Evolutionary conservation across 2,329 filamentous ascomycete species (phyloP).

Genomic region (Raffaelea albimanens): DNA sequence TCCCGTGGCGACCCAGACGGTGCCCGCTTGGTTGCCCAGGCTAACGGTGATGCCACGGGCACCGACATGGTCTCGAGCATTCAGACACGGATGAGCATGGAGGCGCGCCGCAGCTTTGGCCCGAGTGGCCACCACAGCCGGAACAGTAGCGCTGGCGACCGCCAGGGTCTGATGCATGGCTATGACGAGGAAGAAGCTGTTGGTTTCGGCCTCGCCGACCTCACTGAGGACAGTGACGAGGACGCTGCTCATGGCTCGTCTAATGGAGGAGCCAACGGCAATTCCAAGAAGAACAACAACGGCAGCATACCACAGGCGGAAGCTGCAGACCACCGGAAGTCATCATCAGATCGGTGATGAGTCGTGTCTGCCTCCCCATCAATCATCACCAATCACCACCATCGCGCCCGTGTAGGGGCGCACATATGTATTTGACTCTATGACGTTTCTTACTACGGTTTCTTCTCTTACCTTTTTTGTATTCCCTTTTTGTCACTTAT

Average conservation of each 20-base stretch:
- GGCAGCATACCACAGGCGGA: neutral
- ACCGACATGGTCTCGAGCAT: slow-evolving; percentile 86
- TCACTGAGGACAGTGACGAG: slow-evolving; percentile 69
- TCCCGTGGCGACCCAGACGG: slow-evolving; percentile 86
- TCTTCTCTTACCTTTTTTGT: neutral
- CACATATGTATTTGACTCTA: no score
- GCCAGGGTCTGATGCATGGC: slow-evolving; percentile 74
- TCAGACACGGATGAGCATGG: slow-evolving; percentile 89
- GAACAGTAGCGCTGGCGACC: slow-evolving; percentile 57
- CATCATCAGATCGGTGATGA: neutral
- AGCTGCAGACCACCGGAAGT: neutral
- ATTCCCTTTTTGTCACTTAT: neutral
- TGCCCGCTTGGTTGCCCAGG: slow-evolving; percentile 49
- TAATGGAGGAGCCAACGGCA: slow-evolving; percentile 21
- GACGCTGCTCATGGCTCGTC: slow-evolving; percentile 36
- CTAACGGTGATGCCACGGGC: slow-evolving; percentile 67
- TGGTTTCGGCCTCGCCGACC: slow-evolving; percentile 67
- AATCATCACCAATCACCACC: no score
- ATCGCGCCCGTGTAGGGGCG: no score
- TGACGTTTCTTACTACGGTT: neutral
- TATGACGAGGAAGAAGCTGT: slow-evolving; percentile 77
- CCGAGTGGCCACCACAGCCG: slow-evolving; percentile 44
- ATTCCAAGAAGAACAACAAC: slow-evolving; percentile 9
- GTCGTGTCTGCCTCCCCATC: neutral
- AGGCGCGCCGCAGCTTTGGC: slow-evolving; percentile 62